phyloP scores from a whole-genome alignment of 1,284 basidiomycete genomes.

The Ustilago vetiveriae region DNA sequence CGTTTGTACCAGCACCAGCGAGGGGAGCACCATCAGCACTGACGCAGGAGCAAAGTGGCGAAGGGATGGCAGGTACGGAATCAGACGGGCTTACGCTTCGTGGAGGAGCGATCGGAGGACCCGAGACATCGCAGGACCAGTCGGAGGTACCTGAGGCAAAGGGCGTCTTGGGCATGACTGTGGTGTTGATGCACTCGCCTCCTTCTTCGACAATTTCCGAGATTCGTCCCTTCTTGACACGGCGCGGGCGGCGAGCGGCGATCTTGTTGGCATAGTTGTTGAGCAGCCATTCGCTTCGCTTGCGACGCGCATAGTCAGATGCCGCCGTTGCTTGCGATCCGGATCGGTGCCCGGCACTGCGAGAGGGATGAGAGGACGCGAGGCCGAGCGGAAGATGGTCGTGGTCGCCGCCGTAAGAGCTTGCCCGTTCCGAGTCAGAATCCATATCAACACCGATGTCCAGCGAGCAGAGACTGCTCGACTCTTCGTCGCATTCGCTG shows the following conservation, averaged over 20 bases:
- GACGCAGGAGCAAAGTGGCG: conserved; percentile 58
- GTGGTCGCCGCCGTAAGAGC: conserved; percentile 32
- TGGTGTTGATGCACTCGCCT: conserved; percentile 47
- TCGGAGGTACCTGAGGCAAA: conserved; percentile 25
- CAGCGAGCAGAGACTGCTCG: conserved; percentile 50
- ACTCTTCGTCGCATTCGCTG: conserved; percentile 60
- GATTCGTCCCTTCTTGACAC: conserved; percentile 57
- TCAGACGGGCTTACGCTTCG: conserved; percentile 54
- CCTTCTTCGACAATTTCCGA: conserved; percentile 60
- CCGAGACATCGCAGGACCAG: conserved; percentile 49
- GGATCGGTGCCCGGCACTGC: conserved; percentile 15
- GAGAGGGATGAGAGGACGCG: conserved; percentile 12
- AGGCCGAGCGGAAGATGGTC: conserved; percentile 32
- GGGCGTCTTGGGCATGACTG: conserved; percentile 44
- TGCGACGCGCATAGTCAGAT: conserved; percentile 47
- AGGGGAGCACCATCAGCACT: conserved; percentile 22
- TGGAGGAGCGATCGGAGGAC: conserved; percentile 50
- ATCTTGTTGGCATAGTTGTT: conserved; percentile 52
- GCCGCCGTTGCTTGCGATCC: conserved; percentile 33
- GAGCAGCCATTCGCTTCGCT: conserved; percentile 51
- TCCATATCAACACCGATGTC: conserved; percentile 50
- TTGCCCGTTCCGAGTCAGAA: conserved; percentile 47
- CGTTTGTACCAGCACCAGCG: neutral
- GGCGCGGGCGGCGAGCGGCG: conserved; percentile 41
- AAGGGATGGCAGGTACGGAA: conserved; percentile 57